Evolutionary conservation across 1,139 yeast species (phyloP).

Genomic region (Lodderomyces margitis): DNA sequence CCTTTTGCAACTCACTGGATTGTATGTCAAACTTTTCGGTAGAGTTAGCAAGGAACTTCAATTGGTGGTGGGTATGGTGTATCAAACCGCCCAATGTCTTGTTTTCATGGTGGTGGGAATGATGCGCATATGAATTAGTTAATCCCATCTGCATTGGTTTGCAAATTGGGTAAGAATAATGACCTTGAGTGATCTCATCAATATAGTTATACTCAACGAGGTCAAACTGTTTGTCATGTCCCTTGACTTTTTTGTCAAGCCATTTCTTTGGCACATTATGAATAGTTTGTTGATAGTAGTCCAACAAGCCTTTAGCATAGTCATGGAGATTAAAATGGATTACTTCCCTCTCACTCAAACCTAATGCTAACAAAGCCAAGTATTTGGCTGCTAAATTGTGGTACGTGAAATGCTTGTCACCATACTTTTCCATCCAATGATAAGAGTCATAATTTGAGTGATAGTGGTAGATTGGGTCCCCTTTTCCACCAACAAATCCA

Average conservation of each 20-base stretch:
- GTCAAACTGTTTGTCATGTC: conserved; percentile 18
- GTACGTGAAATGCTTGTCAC: conserved; percentile 53
- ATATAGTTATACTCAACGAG: conserved; percentile 22
- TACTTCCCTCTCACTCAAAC: conserved; percentile 55
- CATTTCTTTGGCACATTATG: conserved; percentile 34
- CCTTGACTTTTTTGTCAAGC: conserved; percentile 19
- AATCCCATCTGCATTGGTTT: conserved; percentile 10
- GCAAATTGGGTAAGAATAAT: conserved; percentile 16
- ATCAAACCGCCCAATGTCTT: conserved; percentile 31
- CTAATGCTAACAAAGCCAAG: conserved; percentile 53
- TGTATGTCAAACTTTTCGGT: conserved; percentile 38
- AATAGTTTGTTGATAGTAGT: conserved; percentile 30
- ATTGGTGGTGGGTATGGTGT: conserved; percentile 23
- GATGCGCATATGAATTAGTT: conserved; percentile 13
- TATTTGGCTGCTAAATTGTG: conserved; percentile 61
- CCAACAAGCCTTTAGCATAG: conserved; percentile 33
- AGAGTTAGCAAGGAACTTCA: conserved; percentile 24
- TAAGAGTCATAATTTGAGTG: conserved; percentile 62
- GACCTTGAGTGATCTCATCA: conserved; percentile 23
- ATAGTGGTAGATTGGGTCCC: conserved; percentile 50
- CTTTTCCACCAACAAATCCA: conserved; percentile 29
- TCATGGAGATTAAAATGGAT: conserved; percentile 35
- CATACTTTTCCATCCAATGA: conserved; percentile 53
- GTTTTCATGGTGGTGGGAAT: conserved; percentile 11
- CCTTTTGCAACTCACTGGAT: conserved; percentile 31